Conservation (phyloP, 441 rosid genomes). For the Pelargonium cotyledonis region DNA sequence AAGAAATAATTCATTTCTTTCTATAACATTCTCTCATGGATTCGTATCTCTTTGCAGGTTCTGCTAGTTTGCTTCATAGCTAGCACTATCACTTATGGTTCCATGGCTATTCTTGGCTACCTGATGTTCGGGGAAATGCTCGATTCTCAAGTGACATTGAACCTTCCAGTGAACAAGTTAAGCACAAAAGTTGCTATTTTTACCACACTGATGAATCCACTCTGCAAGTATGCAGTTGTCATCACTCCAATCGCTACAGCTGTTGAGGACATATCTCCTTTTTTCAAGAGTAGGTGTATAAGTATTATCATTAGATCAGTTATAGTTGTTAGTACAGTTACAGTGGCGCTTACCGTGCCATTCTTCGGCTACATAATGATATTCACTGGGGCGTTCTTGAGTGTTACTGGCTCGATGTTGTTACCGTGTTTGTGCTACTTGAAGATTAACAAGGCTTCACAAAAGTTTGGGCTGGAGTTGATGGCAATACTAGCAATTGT, state of each 20-base stretch:
- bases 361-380: conserved; percentile 66
- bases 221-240: too few species aligned
- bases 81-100: conserved; percentile 48
- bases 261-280: too few species aligned
- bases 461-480: conserved; percentile 30
- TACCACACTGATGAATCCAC: too few species aligned
- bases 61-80: conserved; percentile 41
- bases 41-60: conserved; percentile 30
- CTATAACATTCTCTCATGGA: neutral
- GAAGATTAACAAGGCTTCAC: conserved; percentile 31
- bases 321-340: conserved; percentile 20
- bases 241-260: too few species aligned
- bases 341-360: conserved; percentile 51
- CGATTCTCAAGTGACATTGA: too few species aligned
- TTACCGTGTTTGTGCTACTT: conserved; percentile 59
- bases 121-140: conserved; percentile 13
- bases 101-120: conserved; percentile 60
- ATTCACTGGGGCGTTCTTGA: conserved; percentile 49
- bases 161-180: too few species aligned
- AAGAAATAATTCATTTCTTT: neutral
- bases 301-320: too few species aligned
- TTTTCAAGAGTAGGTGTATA: too few species aligned
- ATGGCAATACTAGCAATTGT: conserved; percentile 32
- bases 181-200: too few species aligned
- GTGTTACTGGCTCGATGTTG: conserved; percentile 39